Evolutionary conservation across 129 eudicot species (phyloP), one percentile per base, ranked within the genome.

Genomic region (Saussurea involucrata): DNA sequence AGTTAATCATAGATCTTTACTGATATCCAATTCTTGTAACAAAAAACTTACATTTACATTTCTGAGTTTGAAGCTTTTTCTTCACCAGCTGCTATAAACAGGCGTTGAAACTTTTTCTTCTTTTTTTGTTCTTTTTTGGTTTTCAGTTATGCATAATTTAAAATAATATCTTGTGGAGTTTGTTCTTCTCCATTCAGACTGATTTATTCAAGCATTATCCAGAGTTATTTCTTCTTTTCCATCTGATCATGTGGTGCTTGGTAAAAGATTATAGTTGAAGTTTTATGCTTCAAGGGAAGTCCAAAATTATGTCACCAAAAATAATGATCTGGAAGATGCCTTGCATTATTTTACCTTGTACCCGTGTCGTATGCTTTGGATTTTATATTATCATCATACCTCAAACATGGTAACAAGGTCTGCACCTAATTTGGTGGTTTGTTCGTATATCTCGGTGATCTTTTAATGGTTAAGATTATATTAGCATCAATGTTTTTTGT

Each of bases 1-100:
- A 83, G 98, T 66, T 33, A 27, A 40, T n/a, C 9, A 6, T 49
- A 24, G 12, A 60, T 60, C 13, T 20, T 7, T 21, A 60, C 28
- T 22, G 28, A 60, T 7, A 20, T 60, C 13, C 4, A 60, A 21
- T 60, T 60, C 28, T 18, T 21, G 65, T 60, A 22, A 28, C 28
- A 21, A 17, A 5, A 4, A 49, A 49, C 21, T 15, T 49, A n/a
- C 21, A 6, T 49, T 49, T 49, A 10, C 8, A 49, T 49, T 49
- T 49, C 22, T 5, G 21, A 17, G 60, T 49, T 49, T 49, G 21
- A 49, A 17, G 21, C 21, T 53, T 5, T 53, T 8, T 49, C 61
- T 17, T n/a, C 61, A 53, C 61, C 20, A 53, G 61, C 61, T 53
- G 61, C 61, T 53, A 53, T 53, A 53, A 17, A 53, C n/a, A 53